These are phyloP conservation scores for Neurospora sp. DNA, from an alignment of 495 filamentous ascomycete genomes.

Conservation along the genomic window DNA sequence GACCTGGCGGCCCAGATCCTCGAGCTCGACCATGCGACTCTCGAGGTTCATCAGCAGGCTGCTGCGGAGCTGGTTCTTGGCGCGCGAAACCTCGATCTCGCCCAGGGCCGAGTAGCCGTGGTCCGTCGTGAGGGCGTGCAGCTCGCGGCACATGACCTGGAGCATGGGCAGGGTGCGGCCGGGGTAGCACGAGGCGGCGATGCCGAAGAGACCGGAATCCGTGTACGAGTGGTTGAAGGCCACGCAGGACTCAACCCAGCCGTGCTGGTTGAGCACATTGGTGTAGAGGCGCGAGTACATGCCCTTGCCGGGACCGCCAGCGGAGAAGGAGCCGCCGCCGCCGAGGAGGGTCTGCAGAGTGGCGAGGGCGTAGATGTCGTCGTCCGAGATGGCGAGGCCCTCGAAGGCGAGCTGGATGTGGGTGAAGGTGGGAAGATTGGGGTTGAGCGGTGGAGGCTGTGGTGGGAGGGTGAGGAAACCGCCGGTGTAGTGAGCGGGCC, in stretches of 20 bases:
- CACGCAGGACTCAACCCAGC: constrained; percentile 90
- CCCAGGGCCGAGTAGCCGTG: constrained; percentile 59
- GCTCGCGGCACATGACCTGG: constrained; percentile 86
- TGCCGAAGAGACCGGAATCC: constrained; percentile 90
- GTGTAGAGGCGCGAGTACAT: constrained; percentile 98
- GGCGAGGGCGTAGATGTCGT: constrained; percentile 91
- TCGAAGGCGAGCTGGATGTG: constrained; percentile 95
- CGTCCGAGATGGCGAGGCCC: constrained; percentile 77
- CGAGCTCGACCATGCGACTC: constrained; percentile 94
- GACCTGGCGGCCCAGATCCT: constrained; percentile 91
- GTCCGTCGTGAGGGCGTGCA: constrained; percentile 66
- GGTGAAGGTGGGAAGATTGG: constrained; percentile 69
- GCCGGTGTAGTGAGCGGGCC: constrained; percentile 81
- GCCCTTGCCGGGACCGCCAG: constrained; percentile 93
- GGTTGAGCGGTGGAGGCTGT: constrained; percentile 64
- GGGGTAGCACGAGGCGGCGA: constrained; percentile 75
- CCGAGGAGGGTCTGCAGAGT: constrained; percentile 95
- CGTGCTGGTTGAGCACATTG: constrained; percentile 93
- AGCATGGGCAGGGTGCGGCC: constrained; percentile 67
- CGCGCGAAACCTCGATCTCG: constrained; percentile 74
- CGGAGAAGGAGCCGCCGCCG: constrained; percentile 94
- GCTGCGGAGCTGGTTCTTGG: constrained; percentile 93
- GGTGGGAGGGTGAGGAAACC: constrained; percentile 79
- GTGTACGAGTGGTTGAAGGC: constrained; percentile 97
- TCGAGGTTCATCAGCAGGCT: constrained; percentile 96